Base-by-base conservation (phyloP, 768 basidiomycete species). In the Pulveroboletus sp. region DNA sequence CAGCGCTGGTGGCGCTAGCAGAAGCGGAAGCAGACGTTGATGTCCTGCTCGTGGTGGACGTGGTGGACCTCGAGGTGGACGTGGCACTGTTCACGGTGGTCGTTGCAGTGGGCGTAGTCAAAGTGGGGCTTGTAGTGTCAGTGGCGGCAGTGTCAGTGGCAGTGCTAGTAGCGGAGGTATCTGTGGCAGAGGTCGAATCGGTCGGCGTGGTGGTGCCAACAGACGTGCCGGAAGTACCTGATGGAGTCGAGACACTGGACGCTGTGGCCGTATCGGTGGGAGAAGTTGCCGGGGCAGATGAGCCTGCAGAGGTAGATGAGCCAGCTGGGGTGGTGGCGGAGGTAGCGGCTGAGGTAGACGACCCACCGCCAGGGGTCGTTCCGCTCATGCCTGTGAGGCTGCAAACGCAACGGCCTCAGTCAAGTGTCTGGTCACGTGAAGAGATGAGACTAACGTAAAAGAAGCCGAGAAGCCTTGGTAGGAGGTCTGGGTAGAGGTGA, bases 331-430 rank as follows among this genome's bases (percentile, higher is more conserved):
- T 46, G 55, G 54, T 50, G 42, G 44, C 38, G 21, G 60, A 14
- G 33, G 44, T 21, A 2, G 21, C 17, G 11, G 47, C 42, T 1
- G 52, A 14, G 38, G 47, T 18, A 21, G 65, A 61, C 47, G 65
- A 63, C 50, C 56, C 55, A 42, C 58, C 58, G 10, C 45, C n/a
- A n/a, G 54, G 44, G 36, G 57, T 56, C 26, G 79, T 77, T 43
- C 85, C 86, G 11, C 70, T 71, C 84, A 87, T 85, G 35, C 72
- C 71, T 33, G 71, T 64, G 26, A 87, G 69, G 4, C 82, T 86
- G 55, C 10, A 21, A n/a, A 49, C n/a, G 27, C 41, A 39, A 43
- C 30, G 35, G 32, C 2, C 51, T 57, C 42, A 61, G 39, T n/a
- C 1, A 6, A 43, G 3, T 26, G 27, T 5, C 31, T n/a, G 37